A percentile compares a stretch with the other conserved stretches of the same genome.
phyloP scores from a whole-genome alignment of 176 grass and related monocot genomes.

The Thinopyrum elongatum region DNA sequence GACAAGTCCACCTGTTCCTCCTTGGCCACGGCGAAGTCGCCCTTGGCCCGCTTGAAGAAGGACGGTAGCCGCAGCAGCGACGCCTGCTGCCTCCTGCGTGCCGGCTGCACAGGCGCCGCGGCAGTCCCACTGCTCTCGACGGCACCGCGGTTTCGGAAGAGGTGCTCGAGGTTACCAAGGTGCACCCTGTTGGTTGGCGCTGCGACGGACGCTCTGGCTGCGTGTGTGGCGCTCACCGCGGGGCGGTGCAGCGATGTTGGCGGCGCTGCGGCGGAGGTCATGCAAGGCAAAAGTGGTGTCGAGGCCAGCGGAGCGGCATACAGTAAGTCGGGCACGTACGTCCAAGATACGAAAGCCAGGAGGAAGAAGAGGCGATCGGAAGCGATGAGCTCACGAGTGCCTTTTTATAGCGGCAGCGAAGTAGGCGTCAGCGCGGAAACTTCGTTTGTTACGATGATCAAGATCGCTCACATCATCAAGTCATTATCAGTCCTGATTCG shows the following conservation, averaged over 20 bases:
- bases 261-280: slow-evolving; percentile 36
- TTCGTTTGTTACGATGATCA: slow-evolving; percentile 1
- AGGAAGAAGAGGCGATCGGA: background rate
- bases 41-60: slow-evolving; percentile 18
- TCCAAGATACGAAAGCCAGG: background rate
- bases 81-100: slow-evolving; percentile 18
- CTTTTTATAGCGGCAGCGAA: background rate
- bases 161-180: slow-evolving; percentile 40
- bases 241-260: slow-evolving; percentile 31
- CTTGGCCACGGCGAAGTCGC: background rate
- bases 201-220: background rate
- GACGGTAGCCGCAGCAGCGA: slow-evolving; percentile 44
- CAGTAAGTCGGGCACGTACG: background rate
- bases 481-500: background rate
- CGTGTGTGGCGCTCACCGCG: background rate
- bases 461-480: background rate
- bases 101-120: background rate
- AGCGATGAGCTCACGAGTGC: background rate
- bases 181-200: slow-evolving; percentile 23
- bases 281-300: slow-evolving; percentile 31
- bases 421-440: slow-evolving; percentile 23
- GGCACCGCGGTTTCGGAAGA: slow-evolving; percentile 41
- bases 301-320: slow-evolving; percentile 25
- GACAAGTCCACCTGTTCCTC: slow-evolving; percentile 22
- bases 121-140: background rate